A percentile compares a stretch with the other conserved stretches of the same genome.
phyloP scores from a whole-genome alignment of 2,329 filamentous ascomycete genomes.

The Neofusicoccum parvum region DNA sequence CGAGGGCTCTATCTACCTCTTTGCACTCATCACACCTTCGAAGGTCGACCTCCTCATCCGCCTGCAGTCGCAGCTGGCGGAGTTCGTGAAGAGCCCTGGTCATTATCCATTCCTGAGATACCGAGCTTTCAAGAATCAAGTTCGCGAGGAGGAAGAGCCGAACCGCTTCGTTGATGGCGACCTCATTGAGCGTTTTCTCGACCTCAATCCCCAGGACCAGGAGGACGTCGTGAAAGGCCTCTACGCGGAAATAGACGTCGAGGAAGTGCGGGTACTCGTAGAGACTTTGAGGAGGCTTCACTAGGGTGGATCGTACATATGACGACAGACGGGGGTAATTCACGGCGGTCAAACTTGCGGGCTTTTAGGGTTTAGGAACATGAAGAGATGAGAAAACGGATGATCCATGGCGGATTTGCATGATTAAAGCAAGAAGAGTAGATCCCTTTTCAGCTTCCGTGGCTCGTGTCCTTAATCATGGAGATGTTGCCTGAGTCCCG shows the following conservation, averaged over 20 bases:
- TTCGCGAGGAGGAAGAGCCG: slow-evolving; percentile 72
- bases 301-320: slow-evolving; percentile 23
- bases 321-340: background rate
- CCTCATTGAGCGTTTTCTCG: slow-evolving; percentile 81
- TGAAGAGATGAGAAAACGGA: background rate
- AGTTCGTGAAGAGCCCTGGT: slow-evolving; percentile 64
- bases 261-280: slow-evolving; percentile 61
- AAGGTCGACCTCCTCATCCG: slow-evolving; percentile 80
- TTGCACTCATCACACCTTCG: slow-evolving; percentile 72
- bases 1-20: slow-evolving; percentile 89
- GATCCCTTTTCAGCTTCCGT: background rate
- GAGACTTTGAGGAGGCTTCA: slow-evolving; percentile 57
- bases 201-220: slow-evolving; percentile 63
- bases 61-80: slow-evolving; percentile 73
- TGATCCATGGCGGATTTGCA: background rate
- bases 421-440: background rate
- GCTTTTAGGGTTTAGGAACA: background rate
- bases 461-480: too few relatives aligned
- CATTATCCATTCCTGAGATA: slow-evolving; percentile 75
- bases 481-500: background rate
- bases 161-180: slow-evolving; percentile 91
- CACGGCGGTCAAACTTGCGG: background rate
- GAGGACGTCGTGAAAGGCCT: slow-evolving; percentile 55
- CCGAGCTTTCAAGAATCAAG: slow-evolving; percentile 77
- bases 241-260: slow-evolving; percentile 59